These are phyloP conservation scores for Coemansia sp. DNA, from an alignment of 192 early-diverging fungal species.

Conservation along the genomic window DNA sequence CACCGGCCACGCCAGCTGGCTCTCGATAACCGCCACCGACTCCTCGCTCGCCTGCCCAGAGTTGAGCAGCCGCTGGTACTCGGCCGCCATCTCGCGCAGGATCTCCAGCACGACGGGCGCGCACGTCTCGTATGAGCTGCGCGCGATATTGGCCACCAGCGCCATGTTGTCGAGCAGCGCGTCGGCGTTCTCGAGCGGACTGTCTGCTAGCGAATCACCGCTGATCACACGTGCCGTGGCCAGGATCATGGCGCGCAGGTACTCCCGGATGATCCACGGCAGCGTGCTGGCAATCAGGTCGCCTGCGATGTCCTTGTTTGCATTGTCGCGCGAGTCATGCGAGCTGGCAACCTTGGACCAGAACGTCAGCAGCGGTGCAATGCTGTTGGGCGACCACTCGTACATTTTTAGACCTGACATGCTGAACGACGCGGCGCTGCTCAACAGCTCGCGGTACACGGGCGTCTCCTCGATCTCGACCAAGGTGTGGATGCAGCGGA, in stretches of 20 bases:
- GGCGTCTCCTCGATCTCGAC: conserved; percentile 72
- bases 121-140: conserved; percentile 63
- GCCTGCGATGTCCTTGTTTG: conserved; percentile 19
- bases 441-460: conserved; percentile 54
- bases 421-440: conserved; percentile 18
- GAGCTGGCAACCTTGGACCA: conserved; percentile 77
- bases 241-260: conserved; percentile 46
- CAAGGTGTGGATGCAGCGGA: conserved; percentile 77
- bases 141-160: conserved; percentile 63
- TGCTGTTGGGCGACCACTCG: conserved; percentile 71
- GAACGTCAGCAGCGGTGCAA: conserved; percentile 74
- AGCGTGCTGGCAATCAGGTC: conserved; percentile 36
- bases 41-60: conserved; percentile 42
- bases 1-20: conserved; percentile 75
- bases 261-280: conserved; percentile 49
- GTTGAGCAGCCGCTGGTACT: conserved; percentile 56
- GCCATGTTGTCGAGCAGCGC: conserved; percentile 63
- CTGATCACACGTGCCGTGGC: conserved; percentile 23
- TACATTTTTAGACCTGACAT: conserved; percentile 38
- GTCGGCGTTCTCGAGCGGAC: conserved; percentile 51
- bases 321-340: conserved; percentile 42
- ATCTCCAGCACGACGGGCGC: conserved; percentile 48
- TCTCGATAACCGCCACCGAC: conserved; percentile 51
- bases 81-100: conserved; percentile 58
- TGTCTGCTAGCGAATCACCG: conserved; percentile 28